A percentile compares a stretch with the other conserved stretches of the same genome.
phyloP scores from a whole-genome alignment of 305 asterid genomes.

The Fraxinus baroniana region DNA sequence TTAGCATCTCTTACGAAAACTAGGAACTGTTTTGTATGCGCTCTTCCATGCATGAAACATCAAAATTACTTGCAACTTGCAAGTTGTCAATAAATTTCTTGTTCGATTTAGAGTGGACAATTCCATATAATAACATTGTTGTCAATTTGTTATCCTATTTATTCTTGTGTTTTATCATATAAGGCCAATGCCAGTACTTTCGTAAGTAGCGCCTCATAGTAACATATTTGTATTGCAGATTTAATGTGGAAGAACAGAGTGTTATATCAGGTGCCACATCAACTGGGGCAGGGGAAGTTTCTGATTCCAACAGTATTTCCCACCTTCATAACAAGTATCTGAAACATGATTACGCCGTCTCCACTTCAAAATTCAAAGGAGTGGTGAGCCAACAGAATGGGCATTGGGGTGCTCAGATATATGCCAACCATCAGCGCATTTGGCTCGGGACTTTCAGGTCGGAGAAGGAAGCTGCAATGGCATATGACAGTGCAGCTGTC shows the following conservation, averaged over 20 bases:
- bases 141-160: neutral
- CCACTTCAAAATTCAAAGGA: constrained; percentile 34
- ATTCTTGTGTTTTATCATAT: neutral
- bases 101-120: neutral
- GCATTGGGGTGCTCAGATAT: constrained; percentile 57
- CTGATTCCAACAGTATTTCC: constrained; percentile 24
- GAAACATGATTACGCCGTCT: neutral
- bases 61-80: neutral
- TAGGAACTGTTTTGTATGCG: neutral
- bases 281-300: constrained; percentile 6
- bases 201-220: neutral
- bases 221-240: constrained; percentile 1
- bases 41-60: neutral
- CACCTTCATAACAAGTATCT: neutral
- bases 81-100: neutral
- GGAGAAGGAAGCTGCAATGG: constrained; percentile 46
- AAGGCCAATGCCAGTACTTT: neutral
- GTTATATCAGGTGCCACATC: constrained; percentile 12
- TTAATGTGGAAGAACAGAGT: constrained; percentile 26
- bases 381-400: constrained; percentile 42
- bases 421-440: constrained; percentile 46
- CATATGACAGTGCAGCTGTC: constrained; percentile 45
- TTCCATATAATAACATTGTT: neutral
- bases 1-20: neutral
- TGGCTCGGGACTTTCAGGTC: constrained; percentile 58